These are phyloP conservation scores for Colletotrichum tropicicola DNA, from an alignment of 2,329 filamentous ascomycete genomes.

Conservation along the genomic window DNA sequence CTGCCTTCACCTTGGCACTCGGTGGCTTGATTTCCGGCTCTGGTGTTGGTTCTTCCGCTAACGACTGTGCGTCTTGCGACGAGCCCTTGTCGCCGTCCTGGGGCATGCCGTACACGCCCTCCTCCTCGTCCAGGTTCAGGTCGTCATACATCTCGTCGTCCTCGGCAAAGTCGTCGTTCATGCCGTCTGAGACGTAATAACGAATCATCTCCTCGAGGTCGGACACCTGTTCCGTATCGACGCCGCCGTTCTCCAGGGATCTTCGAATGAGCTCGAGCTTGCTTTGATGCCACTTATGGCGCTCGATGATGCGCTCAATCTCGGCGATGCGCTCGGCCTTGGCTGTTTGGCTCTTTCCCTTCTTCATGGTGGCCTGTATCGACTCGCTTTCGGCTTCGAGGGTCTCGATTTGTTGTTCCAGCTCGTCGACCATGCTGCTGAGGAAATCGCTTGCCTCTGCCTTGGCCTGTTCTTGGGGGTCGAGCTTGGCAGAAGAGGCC, in stretches of 20 bases:
- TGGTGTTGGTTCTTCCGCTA: conserved; percentile 78
- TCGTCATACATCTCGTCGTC: conserved; percentile 97
- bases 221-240: conserved; percentile 87
- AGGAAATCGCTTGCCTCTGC: conserved; percentile 89
- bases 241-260: conserved; percentile 89
- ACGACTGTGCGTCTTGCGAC: conserved; percentile 93
- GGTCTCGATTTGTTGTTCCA: conserved; percentile 92
- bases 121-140: conserved; percentile 89
- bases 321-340: conserved; percentile 91
- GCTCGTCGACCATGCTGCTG: conserved; percentile 85
- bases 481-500: conserved; percentile 88
- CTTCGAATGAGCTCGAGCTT: conserved; percentile 92
- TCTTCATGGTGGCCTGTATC: conserved; percentile 90
- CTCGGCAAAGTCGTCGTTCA: conserved; percentile 89
- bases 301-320: conserved; percentile 84
- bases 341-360: conserved; percentile 85
- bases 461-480: conserved; percentile 98
- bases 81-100: conserved; percentile 86
- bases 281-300: conserved; percentile 95
- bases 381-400: conserved; percentile 90
- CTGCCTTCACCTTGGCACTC: conserved; percentile 43
- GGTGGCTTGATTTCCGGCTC: conserved; percentile 65
- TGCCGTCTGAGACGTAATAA: conserved; percentile 93
- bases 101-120: conserved; percentile 84
- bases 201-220: conserved; percentile 92